These are phyloP conservation scores for Psidium guajava DNA, from an alignment of 345 rosid species.

Conservation along the genomic window DNA sequence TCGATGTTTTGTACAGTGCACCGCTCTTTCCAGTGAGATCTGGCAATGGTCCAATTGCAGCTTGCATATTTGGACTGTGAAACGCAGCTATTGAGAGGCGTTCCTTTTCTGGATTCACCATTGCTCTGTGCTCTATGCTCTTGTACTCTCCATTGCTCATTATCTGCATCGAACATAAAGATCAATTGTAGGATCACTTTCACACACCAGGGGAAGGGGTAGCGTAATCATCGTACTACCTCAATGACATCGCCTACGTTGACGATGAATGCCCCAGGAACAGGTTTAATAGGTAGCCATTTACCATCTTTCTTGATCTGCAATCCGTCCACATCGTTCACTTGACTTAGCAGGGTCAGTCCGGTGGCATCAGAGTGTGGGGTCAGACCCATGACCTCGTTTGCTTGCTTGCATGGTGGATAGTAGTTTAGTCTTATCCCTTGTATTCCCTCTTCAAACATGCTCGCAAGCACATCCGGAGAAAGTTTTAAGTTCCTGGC, in stretches of 20 bases:
- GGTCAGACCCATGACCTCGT: slow-evolving; percentile 19
- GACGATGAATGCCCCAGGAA: slow-evolving; percentile 19
- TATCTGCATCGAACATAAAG: slow-evolving; percentile 1
- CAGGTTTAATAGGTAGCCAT: slow-evolving; percentile 19
- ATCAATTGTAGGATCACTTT: neutral
- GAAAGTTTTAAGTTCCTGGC: slow-evolving; percentile 22
- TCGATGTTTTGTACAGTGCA: slow-evolving; percentile 9
- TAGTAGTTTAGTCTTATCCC: slow-evolving; percentile 34
- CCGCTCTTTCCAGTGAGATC: neutral
- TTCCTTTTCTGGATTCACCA: slow-evolving; percentile 24
- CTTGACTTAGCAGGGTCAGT: slow-evolving; percentile 19
- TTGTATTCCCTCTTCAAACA: slow-evolving; percentile 20
- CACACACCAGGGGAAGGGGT: neutral
- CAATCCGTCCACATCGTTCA: slow-evolving; percentile 13
- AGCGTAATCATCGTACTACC: slow-evolving; percentile 1
- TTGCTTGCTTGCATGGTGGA: slow-evolving; percentile 22
- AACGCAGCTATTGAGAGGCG: slow-evolving; percentile 22
- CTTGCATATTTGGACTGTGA: slow-evolving; percentile 10
- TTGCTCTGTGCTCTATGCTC: slow-evolving; percentile 36
- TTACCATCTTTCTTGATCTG: slow-evolving; percentile 20
- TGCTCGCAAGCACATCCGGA: slow-evolving; percentile 1
- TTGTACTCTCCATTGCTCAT: slow-evolving; percentile 19
- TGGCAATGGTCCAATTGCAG: slow-evolving; percentile 19
- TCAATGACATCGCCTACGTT: slow-evolving; percentile 25
- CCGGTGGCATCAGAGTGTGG: slow-evolving; percentile 31